Base-by-base conservation (phyloP, 768 basidiomycete species). In the Botryobasidium botryosum region DNA sequence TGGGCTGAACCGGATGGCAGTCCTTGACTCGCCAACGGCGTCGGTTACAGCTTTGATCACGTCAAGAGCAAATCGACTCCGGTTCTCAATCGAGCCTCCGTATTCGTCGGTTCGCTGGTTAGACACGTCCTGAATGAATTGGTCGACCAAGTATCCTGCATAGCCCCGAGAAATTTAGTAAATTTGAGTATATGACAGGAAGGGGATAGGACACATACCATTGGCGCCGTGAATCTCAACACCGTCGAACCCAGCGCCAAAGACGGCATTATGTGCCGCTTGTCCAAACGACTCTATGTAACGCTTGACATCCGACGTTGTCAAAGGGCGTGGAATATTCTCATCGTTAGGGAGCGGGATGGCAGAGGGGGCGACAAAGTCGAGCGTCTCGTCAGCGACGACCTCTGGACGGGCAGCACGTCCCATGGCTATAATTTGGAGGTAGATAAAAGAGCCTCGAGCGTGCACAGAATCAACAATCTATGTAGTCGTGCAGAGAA, bases 231-330 rank as follows among this genome's bases (percentile, higher is more conserved):
- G 56, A 23, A 62, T 50, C 59, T 76, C 72, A 4, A 72, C 62
- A 15, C 78, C 81, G 48, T 82, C 79, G 50, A 82, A 81, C 0
- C 75, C 78, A 23, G 79, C 77, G 35, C 64, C 53, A 7, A 54
- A 45, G 8, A 76, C 62, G 8, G 73, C 73, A 39, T 72, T 73
- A 23, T 61, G 61, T 3, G 79, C 75, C 1, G 72, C 75, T 10
- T 63, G 59, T 5, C 63, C 70, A 20, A 31, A 47, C 17, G 27
- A 52, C 32, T 49, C 47, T 29, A 56, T 51, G 41, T 47, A 51
- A 12, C 38, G 32, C 13, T 51, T 39, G 31, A 61, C 58, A 35
- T 61, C 59, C 23, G 56, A 51, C 21, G 43, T 46, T 2, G 43
- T 49, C 40, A 59, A 32, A 20, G 12, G 52, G 32, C 38, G 24